Percentiles rank a stretch among this genome's conserved stretches.
Conservation (phyloP, 164 flowering plant species). For the Vitis cinerea region DNA sequence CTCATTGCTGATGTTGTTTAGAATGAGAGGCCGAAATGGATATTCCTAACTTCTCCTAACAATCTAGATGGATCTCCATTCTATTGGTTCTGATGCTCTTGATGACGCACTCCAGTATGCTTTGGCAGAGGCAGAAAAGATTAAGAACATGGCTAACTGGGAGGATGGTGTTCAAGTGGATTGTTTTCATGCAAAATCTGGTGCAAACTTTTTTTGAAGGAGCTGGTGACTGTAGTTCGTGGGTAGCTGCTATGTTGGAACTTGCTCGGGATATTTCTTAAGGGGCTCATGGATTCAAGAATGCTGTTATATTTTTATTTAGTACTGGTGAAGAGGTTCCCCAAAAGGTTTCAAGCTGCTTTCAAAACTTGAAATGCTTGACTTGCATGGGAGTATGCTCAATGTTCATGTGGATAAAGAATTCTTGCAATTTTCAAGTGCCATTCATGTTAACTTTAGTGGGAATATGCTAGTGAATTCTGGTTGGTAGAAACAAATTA, state of each 20-base stretch:
- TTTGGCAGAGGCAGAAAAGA: slow-evolving; percentile 48
- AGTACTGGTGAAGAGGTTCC: slow-evolving; percentile 90
- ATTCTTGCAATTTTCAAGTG: slow-evolving; percentile 59
- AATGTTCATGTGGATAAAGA: slow-evolving; percentile 60
- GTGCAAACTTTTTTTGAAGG: slow-evolving; percentile 86
- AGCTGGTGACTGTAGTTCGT: slow-evolving; percentile 98
- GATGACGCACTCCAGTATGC: slow-evolving; percentile 84
- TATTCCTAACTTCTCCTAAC: too few relatives aligned
- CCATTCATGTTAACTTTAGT: slow-evolving; percentile 79
- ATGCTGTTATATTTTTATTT: slow-evolving; percentile 77
- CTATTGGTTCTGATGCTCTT: slow-evolving; percentile 85
- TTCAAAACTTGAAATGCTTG: slow-evolving; percentile 60
- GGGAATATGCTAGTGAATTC: slow-evolving; percentile 61
- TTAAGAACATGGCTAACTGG: slow-evolving; percentile 80
- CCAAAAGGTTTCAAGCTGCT: slow-evolving; percentile 71
- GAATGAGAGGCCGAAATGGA: too few relatives aligned
- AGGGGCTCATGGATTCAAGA: slow-evolving; percentile 92
- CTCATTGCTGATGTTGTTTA: too few relatives aligned
- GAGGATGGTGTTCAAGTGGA: slow-evolving; percentile 92
- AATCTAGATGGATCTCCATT: slow-evolving; percentile 68
- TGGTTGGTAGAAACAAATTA: slow-evolving; percentile 37
- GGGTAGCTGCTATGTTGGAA: slow-evolving; percentile 92
- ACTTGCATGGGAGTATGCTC: slow-evolving; percentile 77
- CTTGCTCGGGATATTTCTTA: slow-evolving; percentile 93
- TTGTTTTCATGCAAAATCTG: slow-evolving; percentile 63